These are phyloP conservation scores for Xerocomus spinulosus DNA, from an alignment of 768 basidiomycete genomes.

Conservation along the genomic window DNA sequence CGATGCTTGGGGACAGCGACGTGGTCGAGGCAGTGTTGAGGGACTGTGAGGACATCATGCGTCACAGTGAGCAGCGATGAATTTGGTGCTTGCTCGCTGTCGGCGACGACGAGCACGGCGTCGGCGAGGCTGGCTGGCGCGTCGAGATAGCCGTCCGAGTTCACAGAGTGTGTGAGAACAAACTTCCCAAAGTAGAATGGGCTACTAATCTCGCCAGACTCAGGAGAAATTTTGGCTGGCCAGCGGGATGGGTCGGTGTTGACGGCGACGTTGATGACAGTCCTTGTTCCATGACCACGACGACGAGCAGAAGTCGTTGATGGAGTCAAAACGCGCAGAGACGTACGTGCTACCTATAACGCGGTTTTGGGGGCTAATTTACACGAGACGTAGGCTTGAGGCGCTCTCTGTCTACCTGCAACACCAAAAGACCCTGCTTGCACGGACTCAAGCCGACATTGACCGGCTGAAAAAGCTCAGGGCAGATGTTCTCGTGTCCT, in stretches of 20 bases:
- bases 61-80: constrained; percentile 15
- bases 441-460: constrained; percentile 60
- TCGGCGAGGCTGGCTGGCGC: constrained; percentile 6
- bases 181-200: constrained; percentile 13
- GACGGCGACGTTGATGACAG: constrained; percentile 11
- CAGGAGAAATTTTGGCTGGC: constrained; percentile 25
- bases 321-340: constrained; percentile 34
- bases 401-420: constrained; percentile 66
- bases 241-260: constrained; percentile 6
- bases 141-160: constrained; percentile 15
- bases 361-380: not conserved
- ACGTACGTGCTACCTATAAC: constrained; percentile 20
- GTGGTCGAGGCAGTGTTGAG: constrained; percentile 33
- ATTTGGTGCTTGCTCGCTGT: constrained; percentile 25
- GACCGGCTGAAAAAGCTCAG: constrained; percentile 47
- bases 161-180: constrained; percentile 18
- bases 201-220: constrained; percentile 4
- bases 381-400: constrained; percentile 32
- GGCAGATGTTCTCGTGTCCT: constrained; percentile 33
- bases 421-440: constrained; percentile 54
- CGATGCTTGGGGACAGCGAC: constrained; percentile 31
- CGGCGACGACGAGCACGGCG: constrained; percentile 24
- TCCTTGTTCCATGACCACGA: constrained; percentile 32
- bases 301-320: constrained; percentile 21
- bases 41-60: constrained; percentile 26